A percentile compares a stretch with the other conserved stretches of the same genome.
phyloP scores from a whole-genome alignment of 2,329 filamentous ascomycete genomes.

The Ophiosphaerella herpotricha region DNA sequence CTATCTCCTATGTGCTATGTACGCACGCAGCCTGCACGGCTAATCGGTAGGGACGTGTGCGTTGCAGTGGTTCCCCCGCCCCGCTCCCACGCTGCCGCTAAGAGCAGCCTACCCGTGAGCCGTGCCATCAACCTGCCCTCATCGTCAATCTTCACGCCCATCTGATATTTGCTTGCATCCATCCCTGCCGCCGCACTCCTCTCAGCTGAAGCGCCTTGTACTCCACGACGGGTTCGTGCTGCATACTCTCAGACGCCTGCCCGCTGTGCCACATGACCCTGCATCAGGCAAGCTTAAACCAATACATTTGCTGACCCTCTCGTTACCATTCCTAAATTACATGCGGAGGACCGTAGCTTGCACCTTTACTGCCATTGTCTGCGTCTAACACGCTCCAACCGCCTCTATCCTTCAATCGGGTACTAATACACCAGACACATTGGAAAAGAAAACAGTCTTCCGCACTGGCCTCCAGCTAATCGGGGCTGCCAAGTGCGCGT shows the following conservation, averaged over 20 bases:
- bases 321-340: neutral
- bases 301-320: neutral
- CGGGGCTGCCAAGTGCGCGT: neutral
- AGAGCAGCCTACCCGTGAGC: too few relatives aligned
- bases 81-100: too few relatives aligned
- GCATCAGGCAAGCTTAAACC: too few relatives aligned
- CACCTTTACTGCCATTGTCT: too few relatives aligned
- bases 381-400: neutral
- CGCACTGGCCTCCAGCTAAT: neutral
- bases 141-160: too few relatives aligned
- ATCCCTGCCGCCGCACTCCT: too few relatives aligned
- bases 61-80: too few relatives aligned
- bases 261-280: neutral
- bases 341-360: neutral
- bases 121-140: neutral
- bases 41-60: too few relatives aligned
- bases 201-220: conserved; percentile 1
- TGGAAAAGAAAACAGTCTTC: neutral
- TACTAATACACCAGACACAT: neutral
- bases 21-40: too few relatives aligned
- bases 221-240: conserved; percentile 4
- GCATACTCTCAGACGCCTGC: conserved; percentile 15
- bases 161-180: too few relatives aligned
- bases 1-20: too few relatives aligned
- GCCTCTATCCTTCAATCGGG: neutral